phyloP scores from a whole-genome alignment of 2,329 filamentous ascomycete species.

The Xylariomycetidae sp. region DNA sequence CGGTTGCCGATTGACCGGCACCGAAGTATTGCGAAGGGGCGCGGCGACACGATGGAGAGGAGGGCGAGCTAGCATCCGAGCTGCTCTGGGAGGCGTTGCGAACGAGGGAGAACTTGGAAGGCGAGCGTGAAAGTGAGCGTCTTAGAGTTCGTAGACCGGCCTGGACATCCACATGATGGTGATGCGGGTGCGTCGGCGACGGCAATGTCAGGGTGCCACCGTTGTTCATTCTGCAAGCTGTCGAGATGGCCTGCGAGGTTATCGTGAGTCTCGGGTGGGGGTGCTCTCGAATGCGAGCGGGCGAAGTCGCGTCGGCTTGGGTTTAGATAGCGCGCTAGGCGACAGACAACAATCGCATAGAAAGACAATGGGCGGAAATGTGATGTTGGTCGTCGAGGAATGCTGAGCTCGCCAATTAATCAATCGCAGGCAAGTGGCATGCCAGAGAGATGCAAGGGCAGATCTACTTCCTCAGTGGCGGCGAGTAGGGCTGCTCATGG shows the following conservation, averaged over 20 bases:
- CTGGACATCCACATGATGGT: slow-evolving; percentile 71
- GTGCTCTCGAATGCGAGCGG: slow-evolving; percentile 3
- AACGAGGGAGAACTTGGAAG: slow-evolving; percentile 73
- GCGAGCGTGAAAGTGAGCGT: slow-evolving; percentile 86
- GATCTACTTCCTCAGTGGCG: slow-evolving; percentile 19
- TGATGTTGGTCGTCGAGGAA: slow-evolving; percentile 17
- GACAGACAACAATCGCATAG: slow-evolving; percentile 15
- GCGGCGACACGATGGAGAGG: slow-evolving; percentile 36
- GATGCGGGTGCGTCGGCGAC: slow-evolving; percentile 76
- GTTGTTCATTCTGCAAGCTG: slow-evolving; percentile 19
- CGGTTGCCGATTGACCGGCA: slow-evolving; percentile 34
- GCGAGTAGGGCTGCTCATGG: slow-evolving; percentile 12
- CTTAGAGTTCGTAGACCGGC: slow-evolving; percentile 77
- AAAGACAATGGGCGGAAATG: slow-evolving; percentile 8
- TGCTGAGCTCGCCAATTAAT: slow-evolving; percentile 19
- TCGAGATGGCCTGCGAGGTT: slow-evolving; percentile 7
- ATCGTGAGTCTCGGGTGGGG: slow-evolving; percentile 6
- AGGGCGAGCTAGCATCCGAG: slow-evolving; percentile 42
- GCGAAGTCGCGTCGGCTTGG: slow-evolving; percentile 4
- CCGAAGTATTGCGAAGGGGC: slow-evolving; percentile 40
- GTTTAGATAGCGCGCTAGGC: slow-evolving; percentile 14
- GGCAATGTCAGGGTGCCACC: slow-evolving; percentile 74
- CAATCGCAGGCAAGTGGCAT: slow-evolving; percentile 22
- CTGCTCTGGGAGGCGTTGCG: slow-evolving; percentile 40
- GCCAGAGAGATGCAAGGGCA: slow-evolving; percentile 23